Conservation (phyloP, 1,284 basidiomycete genomes). For the Fomitopsis palustris region DNA sequence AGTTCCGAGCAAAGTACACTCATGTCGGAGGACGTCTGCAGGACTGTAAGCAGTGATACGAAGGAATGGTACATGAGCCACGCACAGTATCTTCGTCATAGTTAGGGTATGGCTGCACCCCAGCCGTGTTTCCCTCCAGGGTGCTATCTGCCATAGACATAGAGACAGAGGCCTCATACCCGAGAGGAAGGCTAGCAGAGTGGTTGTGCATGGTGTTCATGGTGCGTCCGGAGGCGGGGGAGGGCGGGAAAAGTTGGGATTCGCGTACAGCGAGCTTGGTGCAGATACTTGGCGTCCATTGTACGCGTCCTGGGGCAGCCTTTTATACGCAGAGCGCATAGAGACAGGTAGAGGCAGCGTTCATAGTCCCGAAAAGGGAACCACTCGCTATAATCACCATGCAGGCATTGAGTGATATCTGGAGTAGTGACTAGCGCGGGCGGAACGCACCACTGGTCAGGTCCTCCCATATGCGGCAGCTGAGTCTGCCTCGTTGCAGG, state of each 20-base stretch:
- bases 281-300: background rate
- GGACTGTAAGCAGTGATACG: background rate
- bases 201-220: background rate
- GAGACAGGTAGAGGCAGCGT: background rate
- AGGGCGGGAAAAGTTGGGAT: background rate
- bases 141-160: background rate
- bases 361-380: background rate
- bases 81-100: background rate
- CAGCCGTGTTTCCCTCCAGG: background rate
- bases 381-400: background rate
- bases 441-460: background rate
- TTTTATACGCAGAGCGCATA: background rate
- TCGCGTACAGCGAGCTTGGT: background rate
- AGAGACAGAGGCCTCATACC: too few species aligned
- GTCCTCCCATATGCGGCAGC: background rate
- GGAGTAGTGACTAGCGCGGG: background rate
- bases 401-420: background rate
- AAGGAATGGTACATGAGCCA: background rate
- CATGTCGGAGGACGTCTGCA: background rate
- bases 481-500: background rate
- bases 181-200: too few species aligned
- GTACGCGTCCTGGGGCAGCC: background rate
- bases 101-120: background rate
- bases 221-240: background rate
- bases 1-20: too few species aligned